A percentile compares a stretch with the other conserved stretches of the same genome.
Conservation (phyloP, 2,329 filamentous ascomycete species). For the Microdochium nivale region DNA sequence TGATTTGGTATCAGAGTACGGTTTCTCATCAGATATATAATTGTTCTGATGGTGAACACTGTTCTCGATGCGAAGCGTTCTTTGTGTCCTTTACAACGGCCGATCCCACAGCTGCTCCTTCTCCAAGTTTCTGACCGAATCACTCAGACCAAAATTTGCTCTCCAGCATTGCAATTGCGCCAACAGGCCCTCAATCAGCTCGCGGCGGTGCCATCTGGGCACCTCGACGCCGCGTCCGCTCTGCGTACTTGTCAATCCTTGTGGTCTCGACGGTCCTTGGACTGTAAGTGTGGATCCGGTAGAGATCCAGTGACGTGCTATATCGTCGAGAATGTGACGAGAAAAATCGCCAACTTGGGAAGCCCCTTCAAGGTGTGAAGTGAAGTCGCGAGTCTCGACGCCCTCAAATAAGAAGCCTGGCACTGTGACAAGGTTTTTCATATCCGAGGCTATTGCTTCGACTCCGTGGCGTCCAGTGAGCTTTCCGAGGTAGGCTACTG, state of each 20-base stretch:
- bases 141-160: background rate
- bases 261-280: conserved; percentile 24
- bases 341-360: conserved; percentile 29
- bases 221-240: conserved; percentile 23
- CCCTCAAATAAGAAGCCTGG: conserved; percentile 12
- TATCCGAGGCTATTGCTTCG: background rate
- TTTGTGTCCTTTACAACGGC: background rate
- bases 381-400: conserved; percentile 2
- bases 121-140: background rate
- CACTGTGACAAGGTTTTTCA: background rate
- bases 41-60: no score
- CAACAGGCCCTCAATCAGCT: conserved; percentile 21
- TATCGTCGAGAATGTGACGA: conserved; percentile 33
- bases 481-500: background rate
- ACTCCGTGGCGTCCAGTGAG: background rate
- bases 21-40: no score
- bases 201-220: conserved; percentile 16
- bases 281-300: conserved; percentile 24
- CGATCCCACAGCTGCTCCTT: background rate
- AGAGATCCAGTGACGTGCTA: conserved; percentile 34
- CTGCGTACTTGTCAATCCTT: conserved; percentile 21
- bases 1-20: no score
- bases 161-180: conserved; percentile 22
- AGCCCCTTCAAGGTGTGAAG: conserved; percentile 8
- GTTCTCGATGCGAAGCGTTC: no score